Evolutionary conservation across 2,329 filamentous ascomycete genomes (phyloP).

Genomic region (Hypoxylon sp.): DNA sequence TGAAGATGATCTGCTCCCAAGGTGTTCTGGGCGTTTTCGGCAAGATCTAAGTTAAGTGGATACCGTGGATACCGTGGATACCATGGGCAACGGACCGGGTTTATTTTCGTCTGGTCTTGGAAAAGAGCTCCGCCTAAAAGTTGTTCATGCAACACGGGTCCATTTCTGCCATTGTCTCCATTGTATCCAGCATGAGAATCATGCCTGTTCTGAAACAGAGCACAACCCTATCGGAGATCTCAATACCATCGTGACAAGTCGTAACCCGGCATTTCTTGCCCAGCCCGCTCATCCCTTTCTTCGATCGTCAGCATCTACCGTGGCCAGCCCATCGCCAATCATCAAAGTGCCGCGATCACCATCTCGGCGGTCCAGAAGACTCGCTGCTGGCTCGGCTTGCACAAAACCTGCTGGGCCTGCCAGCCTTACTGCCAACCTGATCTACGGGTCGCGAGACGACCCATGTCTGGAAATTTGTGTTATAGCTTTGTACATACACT

Average conservation of each 20-base stretch:
- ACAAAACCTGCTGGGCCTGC: conserved; percentile 20
- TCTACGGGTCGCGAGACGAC: conserved; percentile 38
- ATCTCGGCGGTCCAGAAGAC: conserved; percentile 30
- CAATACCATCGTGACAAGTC: conserved; percentile 39
- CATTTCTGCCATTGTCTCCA: too few species aligned
- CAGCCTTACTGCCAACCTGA: conserved; percentile 21
- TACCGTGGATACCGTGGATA: conserved; percentile 10
- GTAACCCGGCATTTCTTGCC: conserved; percentile 41
- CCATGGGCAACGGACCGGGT: conserved; percentile 13
- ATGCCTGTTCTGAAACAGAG: conserved; percentile 48
- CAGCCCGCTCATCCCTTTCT: conserved; percentile 38
- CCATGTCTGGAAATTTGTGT: conserved; percentile 40
- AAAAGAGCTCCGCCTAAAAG: conserved; percentile 34
- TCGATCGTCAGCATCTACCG: conserved; percentile 26
- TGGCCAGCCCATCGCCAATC: conserved; percentile 41
- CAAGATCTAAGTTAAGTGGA: conserved; percentile 35
- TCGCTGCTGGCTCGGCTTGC: conserved; percentile 35
- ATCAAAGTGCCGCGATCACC: conserved; percentile 46
- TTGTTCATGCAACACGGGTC: conserved; percentile 38
- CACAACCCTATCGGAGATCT: conserved; percentile 46
- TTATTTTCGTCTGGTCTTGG: conserved; percentile 22
- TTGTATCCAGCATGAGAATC: conserved; percentile 46
- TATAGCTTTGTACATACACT: conserved; percentile 28
- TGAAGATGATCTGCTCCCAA: conserved; percentile 22
- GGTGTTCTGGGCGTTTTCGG: conserved; percentile 7